Percentiles rank a stretch among this genome's conserved stretches.
Evolutionary conservation across 345 rosid genomes (phyloP).

Genomic region (Ailanthus altissimus): DNA sequence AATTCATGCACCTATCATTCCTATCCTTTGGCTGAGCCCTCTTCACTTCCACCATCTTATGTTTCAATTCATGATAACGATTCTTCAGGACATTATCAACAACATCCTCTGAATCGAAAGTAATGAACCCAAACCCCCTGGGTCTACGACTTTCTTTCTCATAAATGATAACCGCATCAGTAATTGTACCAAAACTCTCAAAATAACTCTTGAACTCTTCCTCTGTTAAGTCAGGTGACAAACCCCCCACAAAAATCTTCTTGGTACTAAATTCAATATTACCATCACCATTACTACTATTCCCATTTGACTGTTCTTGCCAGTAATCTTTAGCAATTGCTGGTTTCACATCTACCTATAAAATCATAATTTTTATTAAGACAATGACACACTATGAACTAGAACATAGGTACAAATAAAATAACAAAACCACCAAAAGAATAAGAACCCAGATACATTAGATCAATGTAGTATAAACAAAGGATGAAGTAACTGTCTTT

Average conservation of each 20-base stretch:
- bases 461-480: neutral
- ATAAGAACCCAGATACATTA: neutral
- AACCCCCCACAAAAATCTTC: constrained; percentile 31
- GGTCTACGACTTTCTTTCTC: constrained; percentile 8
- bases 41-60: constrained; percentile 34
- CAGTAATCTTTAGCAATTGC: neutral
- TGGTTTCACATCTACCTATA: constrained; percentile 22
- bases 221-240: constrained; percentile 7
- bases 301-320: neutral
- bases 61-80: constrained; percentile 9
- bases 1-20: neutral
- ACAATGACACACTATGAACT: neutral
- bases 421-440: neutral
- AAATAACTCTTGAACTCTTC: constrained; percentile 24
- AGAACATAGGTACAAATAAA: neutral
- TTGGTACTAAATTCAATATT: neutral
- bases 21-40: constrained; percentile 21
- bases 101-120: constrained; percentile 24
- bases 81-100: constrained; percentile 8
- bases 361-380: neutral
- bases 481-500: neutral
- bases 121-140: constrained; percentile 31
- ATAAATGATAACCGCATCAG: constrained; percentile 13
- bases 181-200: constrained; percentile 19
- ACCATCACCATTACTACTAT: neutral